These are phyloP conservation scores for Entrophospora sp. DNA, from an alignment of 192 early-diverging fungal genomes.

Conservation along the genomic window DNA sequence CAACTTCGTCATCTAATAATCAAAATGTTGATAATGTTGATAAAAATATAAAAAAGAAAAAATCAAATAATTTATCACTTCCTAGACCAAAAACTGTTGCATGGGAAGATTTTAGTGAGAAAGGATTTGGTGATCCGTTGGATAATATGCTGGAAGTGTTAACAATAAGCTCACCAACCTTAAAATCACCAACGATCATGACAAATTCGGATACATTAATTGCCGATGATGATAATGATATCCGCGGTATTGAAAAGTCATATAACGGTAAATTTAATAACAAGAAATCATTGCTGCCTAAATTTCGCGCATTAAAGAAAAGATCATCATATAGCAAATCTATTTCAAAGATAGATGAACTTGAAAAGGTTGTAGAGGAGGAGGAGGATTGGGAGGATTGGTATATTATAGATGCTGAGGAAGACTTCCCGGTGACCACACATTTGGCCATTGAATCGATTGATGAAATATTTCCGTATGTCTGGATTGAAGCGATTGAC, in stretches of 20 bases:
- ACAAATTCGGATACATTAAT: no score
- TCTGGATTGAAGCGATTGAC: slow-evolving; percentile 19
- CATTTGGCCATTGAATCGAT: slow-evolving; percentile 19
- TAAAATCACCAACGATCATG: no score
- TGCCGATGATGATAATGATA: no score
- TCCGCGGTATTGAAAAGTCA: no score
- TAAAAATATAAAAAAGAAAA: neutral
- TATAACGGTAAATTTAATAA: no score
- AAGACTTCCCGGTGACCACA: slow-evolving; percentile 14
- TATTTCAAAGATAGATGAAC: no score
- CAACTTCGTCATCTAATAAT: no score
- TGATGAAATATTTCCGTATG: slow-evolving; percentile 21
- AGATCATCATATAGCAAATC: no score
- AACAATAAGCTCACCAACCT: no score
- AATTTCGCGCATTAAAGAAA: no score
- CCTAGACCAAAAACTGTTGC: neutral
- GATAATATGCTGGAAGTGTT: slow-evolving; percentile 10
- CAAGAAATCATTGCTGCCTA: no score
- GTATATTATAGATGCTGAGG: neutral
- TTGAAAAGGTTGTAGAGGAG: neutral
- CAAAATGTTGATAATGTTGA: no score
- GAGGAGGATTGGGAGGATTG: slow-evolving; percentile 14
- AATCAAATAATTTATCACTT: neutral
- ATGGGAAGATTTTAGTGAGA: slow-evolving; percentile 13
- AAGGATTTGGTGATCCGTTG: slow-evolving; percentile 1